Evolutionary conservation across 2,329 filamentous ascomycete genomes (phyloP).

Genomic region (Elsinoe fawcettii): DNA sequence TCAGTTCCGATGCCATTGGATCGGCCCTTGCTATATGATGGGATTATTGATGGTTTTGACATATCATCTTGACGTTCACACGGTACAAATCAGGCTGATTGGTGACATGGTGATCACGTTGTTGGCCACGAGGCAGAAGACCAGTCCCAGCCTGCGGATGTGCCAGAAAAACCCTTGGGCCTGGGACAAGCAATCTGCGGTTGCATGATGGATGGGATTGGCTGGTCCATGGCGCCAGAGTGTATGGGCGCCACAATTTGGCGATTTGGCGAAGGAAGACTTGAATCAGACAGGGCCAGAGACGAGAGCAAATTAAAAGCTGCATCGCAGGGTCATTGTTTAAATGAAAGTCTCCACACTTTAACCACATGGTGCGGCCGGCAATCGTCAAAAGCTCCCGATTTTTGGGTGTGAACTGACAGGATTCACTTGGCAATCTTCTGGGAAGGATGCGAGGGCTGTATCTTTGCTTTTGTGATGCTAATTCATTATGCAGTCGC

Average conservation of each 20-base stretch:
- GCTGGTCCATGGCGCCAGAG: slow-evolving; percentile 2
- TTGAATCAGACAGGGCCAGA: slow-evolving; percentile 8
- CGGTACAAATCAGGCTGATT: background rate
- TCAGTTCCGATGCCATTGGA: slow-evolving; percentile 9
- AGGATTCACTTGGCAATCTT: background rate
- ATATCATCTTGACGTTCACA: background rate
- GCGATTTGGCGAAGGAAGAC: slow-evolving; percentile 2
- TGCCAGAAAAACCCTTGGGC: background rate
- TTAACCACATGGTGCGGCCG: slow-evolving; percentile 10
- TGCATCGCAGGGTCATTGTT: slow-evolving; percentile 3
- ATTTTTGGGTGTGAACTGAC: background rate
- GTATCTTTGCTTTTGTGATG: background rate
- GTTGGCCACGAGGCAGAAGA: slow-evolving; percentile 7
- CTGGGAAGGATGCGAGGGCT: background rate
- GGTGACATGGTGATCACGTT: background rate
- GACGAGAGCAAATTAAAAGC: slow-evolving; percentile 11
- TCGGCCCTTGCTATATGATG: background rate
- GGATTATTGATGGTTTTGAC: background rate
- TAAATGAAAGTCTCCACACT: slow-evolving; percentile 5
- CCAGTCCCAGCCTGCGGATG: background rate
- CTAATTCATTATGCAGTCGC: background rate
- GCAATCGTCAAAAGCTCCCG: background rate
- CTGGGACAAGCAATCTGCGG: slow-evolving; percentile 10
- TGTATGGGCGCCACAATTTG: slow-evolving; percentile 6
- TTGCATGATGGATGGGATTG: slow-evolving; percentile 1